These are phyloP conservation scores for Zymoseptoria passerinii DNA, from an alignment of 2,329 filamentous ascomycete genomes.

Conservation along the genomic window DNA sequence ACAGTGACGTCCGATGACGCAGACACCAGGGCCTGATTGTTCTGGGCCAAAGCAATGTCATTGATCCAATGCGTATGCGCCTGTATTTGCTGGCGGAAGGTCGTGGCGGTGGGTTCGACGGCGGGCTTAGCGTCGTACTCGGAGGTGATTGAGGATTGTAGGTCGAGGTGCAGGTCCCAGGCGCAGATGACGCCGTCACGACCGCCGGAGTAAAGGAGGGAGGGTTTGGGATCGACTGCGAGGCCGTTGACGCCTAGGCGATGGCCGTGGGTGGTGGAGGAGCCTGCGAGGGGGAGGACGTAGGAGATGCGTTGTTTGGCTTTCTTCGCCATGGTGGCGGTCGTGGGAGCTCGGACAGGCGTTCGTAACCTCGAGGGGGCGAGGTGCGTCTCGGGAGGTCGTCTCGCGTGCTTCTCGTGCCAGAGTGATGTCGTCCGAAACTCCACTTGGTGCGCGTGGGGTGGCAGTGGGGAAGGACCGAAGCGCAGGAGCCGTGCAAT, in stretches of 20 bases:
- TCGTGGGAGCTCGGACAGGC: neutral
- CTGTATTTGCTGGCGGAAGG: slow-evolving; percentile 56
- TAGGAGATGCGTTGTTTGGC: slow-evolving; percentile 48
- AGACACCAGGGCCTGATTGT: slow-evolving; percentile 72
- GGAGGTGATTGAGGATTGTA: slow-evolving; percentile 37
- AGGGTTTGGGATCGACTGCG: slow-evolving; percentile 72
- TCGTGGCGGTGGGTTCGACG: slow-evolving; percentile 35
- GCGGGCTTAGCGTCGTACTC: slow-evolving; percentile 29
- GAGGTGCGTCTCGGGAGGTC: neutral
- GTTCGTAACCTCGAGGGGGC: neutral
- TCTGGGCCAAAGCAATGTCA: slow-evolving; percentile 73
- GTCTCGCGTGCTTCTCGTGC: neutral
- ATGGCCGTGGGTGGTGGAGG: slow-evolving; percentile 62
- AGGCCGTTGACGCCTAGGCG: slow-evolving; percentile 91
- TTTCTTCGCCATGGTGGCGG: slow-evolving; percentile 41
- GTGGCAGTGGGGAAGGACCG: neutral
- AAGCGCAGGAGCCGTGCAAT: neutral
- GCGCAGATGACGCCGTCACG: slow-evolving; percentile 93
- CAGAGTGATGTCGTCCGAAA: neutral
- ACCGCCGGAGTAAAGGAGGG: slow-evolving; percentile 88
- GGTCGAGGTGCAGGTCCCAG: slow-evolving; percentile 77
- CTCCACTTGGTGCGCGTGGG: neutral
- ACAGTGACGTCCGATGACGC: slow-evolving; percentile 91
- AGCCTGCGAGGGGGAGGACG: slow-evolving; percentile 63
- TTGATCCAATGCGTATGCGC: slow-evolving; percentile 97